Base-by-base conservation (phyloP, 1,284 basidiomycete genomes). In the Athelia psychrophila region DNA sequence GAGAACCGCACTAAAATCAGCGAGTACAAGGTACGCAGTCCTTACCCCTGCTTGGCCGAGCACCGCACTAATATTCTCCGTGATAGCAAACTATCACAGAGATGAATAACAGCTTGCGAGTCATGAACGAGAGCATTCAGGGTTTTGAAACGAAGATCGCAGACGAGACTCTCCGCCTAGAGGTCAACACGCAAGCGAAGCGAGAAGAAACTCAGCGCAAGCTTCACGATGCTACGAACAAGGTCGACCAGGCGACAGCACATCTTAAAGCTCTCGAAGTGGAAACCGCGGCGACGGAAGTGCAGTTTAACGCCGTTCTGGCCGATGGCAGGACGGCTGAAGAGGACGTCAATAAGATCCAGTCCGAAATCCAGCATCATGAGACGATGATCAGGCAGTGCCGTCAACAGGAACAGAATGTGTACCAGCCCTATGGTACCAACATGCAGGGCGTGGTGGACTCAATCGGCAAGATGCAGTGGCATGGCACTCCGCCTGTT, bases 401-500 rank as follows among this genome's bases (percentile, higher is more conserved):
- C 44, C 67, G 63, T 38, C 71, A 78, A 35, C 69, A 77, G 42
- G 78, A 81, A 58, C 74, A 76, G 53, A 83, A 85, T 59, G 74
- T 70, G 44, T 71, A 84, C n/a, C 72, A 78, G 13, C 74, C 79
- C 2, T 92, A 84, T 56, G 90, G 89, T 2, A 69, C 62, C 20
- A 76, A 88, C 54, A 83, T 91, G 60, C 73, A 86, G 47, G 62
- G 63, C 0, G 76, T 93, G n/a, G 56, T 87, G 19, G 72, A 75
- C 4, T 72, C 67, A 36, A 89, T 97, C 48, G 60, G 72, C n/a
- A 60, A 59, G 9, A 70, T 72, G 56, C 66, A 59, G 4, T 94
- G 93, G 93, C 63, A 74, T 24, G 88, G 87, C 9, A 77, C 86
- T 33, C 70, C 64, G 16, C 95, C 96, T 0, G 68, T 98, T 24